Evolutionary conservation across 2,329 filamentous ascomycete species (phyloP).

Genomic region (Neofusicoccum umdonicola): DNA sequence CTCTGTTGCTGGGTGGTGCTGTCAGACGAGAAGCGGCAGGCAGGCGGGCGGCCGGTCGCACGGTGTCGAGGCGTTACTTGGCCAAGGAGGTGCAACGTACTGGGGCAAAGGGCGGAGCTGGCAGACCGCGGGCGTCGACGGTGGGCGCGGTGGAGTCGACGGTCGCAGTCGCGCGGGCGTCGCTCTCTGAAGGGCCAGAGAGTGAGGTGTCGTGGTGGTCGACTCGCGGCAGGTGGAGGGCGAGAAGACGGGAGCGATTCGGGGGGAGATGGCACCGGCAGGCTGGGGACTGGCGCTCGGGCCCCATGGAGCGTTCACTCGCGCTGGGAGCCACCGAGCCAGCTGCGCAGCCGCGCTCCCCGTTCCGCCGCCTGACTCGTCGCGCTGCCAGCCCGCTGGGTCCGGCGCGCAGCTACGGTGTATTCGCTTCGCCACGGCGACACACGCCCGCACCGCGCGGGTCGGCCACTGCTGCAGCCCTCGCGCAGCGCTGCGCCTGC

Average conservation of each 20-base stretch:
- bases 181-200: not conserved
- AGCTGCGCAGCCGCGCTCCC: not conserved
- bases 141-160: not conserved
- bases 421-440: not conserved
- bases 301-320: not conserved
- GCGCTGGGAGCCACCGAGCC: not conserved
- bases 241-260: slow-evolving; percentile 9
- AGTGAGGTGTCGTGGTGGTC: not conserved
- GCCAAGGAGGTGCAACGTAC: slow-evolving; percentile 6
- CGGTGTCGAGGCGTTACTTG: slow-evolving; percentile 6
- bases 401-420: not conserved
- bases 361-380: slow-evolving; percentile 12
- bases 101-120: not conserved
- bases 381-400: not conserved
- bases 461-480: not conserved
- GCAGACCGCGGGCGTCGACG: not conserved
- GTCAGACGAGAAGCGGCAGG: slow-evolving; percentile 8
- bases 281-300: slow-evolving; percentile 11
- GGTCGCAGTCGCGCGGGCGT: not conserved
- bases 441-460: not conserved
- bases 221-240: not conserved
- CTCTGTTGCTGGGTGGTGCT: not conserved
- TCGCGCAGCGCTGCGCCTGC: not conserved
- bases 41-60: slow-evolving; percentile 6
- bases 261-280: not conserved